Evolutionary conservation across 208 protist genomes (phyloP), one percentile per base, ranked within the genome.

Genomic region (Spongospora subterranea): DNA sequence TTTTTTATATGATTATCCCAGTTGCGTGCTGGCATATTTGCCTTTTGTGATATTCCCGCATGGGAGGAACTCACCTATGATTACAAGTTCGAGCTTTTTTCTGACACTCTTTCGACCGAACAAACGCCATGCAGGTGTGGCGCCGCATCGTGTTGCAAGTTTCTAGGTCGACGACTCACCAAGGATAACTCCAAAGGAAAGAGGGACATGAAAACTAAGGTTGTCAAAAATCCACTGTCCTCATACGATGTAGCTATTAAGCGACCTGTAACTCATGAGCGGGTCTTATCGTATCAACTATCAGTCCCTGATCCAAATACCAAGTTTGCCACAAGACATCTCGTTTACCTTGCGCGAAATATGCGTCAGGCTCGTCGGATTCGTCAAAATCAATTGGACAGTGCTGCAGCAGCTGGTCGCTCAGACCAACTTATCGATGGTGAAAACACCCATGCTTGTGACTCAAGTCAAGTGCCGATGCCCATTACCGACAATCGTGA

Each of bases 11-110:
- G 39, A 53, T 41, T 88, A 54, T 45, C 39, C 24, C 45, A 91
- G 90, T 50, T 41, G 0, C 50, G 90, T 0, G 38, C 77, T 17
- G 90, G 71, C 0, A 0, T 91, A 32, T 91, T 91, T n/a, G 90
- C 90, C 45, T 0, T 90, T 50, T 0, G 46, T 13, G 45, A 90
- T 20, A 91, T 91, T 0, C 77, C 0, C 0, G 32, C 77, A 0
- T 50, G 90, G 45, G 54, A 24, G 11, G 90, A 91, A 46, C n/a
- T 91, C 17, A 89, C 90, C 0, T 89, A 82, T 43, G 90, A 91
- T 40, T 91, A 91, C 65, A n/a, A 88, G 43, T 91, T 90, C 46
- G 43, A 91, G 43, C 77, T 89, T 6, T 39, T 64, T 29, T 60
- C 50, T 6, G 32, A 89, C 6, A n/a, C 71, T 6, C 17, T 82